Conservation (phyloP, 2,329 filamentous ascomycete species). For the Trichoderma harzianum region DNA sequence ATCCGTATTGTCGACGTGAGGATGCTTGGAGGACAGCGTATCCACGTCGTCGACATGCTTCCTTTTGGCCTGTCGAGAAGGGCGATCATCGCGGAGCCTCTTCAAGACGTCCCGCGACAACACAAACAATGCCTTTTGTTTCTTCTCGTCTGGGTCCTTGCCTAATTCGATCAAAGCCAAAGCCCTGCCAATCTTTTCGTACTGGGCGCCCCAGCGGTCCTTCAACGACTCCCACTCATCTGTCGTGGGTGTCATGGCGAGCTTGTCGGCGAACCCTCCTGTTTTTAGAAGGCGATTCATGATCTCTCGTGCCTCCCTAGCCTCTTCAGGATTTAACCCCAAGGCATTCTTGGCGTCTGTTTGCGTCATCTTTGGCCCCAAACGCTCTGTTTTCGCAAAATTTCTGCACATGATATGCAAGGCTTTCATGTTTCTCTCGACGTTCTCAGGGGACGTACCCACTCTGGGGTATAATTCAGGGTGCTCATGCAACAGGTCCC, state of each 20-base stretch:
- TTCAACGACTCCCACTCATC: conserved; percentile 71
- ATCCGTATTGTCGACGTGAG: neutral
- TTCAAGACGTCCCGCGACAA: conserved; percentile 77
- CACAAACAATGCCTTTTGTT: conserved; percentile 64
- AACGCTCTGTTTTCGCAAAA: conserved; percentile 74
- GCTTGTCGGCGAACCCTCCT: conserved; percentile 67
- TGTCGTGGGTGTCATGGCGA: conserved; percentile 66
- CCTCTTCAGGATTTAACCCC: conserved; percentile 42
- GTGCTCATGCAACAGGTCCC: conserved; percentile 61
- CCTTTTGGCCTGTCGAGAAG: conserved; percentile 40
- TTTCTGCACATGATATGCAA: conserved; percentile 78
- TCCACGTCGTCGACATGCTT: neutral
- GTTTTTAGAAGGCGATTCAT: conserved; percentile 65
- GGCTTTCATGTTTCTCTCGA: conserved; percentile 63
- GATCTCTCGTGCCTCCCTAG: conserved; percentile 59
- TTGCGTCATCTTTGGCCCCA: conserved; percentile 65
- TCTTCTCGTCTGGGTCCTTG: conserved; percentile 49
- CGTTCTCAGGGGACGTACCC: conserved; percentile 53
- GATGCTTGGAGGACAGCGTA: neutral
- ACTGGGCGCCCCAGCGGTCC: conserved; percentile 57
- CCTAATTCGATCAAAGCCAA: conserved; percentile 45
- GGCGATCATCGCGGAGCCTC: conserved; percentile 65
- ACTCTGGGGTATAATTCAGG: conserved; percentile 62
- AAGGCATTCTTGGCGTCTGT: conserved; percentile 67
- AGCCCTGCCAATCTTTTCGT: conserved; percentile 41